These are phyloP conservation scores for Porodaedalea pini DNA, from an alignment of 1,284 basidiomycete species.

Conservation along the genomic window DNA sequence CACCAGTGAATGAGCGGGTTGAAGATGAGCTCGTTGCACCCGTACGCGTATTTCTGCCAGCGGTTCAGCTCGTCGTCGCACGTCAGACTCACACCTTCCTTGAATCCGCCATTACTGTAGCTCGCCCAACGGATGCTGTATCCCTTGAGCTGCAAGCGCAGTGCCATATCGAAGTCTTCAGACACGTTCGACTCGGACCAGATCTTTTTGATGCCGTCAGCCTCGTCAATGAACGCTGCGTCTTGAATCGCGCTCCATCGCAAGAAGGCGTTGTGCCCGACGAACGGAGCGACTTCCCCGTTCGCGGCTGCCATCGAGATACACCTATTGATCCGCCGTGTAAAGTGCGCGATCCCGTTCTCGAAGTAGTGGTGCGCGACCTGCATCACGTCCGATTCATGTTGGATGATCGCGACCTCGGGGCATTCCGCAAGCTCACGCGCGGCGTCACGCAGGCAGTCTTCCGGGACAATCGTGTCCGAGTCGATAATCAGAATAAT, in stretches of 20 bases:
- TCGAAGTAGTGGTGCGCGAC: constrained; percentile 86
- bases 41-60: constrained; percentile 87
- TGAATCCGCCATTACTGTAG: constrained; percentile 77
- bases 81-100: constrained; percentile 84
- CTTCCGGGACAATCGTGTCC: constrained; percentile 84
- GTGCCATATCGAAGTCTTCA: constrained; percentile 78
- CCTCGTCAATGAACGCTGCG: constrained; percentile 64
- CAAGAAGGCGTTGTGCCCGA: constrained; percentile 86
- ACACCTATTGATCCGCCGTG: constrained; percentile 70
- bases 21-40: constrained; percentile 74
- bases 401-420: constrained; percentile 81
- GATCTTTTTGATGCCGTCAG: constrained; percentile 64
- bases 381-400: constrained; percentile 84
- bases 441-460: constrained; percentile 82
- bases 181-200: constrained; percentile 85
- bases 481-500: constrained; percentile 73
- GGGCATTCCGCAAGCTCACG: constrained; percentile 74
- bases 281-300: constrained; percentile 81
- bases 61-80: constrained; percentile 78
- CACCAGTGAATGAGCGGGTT: constrained; percentile 73
- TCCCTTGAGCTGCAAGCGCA: constrained; percentile 60
- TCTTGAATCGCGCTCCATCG: constrained; percentile 84
- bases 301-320: constrained; percentile 76
- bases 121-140: constrained; percentile 83
- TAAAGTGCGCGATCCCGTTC: constrained; percentile 82